These are phyloP conservation scores for Balakata baccata DNA, from an alignment of 345 rosid species.

Conservation along the genomic window DNA sequence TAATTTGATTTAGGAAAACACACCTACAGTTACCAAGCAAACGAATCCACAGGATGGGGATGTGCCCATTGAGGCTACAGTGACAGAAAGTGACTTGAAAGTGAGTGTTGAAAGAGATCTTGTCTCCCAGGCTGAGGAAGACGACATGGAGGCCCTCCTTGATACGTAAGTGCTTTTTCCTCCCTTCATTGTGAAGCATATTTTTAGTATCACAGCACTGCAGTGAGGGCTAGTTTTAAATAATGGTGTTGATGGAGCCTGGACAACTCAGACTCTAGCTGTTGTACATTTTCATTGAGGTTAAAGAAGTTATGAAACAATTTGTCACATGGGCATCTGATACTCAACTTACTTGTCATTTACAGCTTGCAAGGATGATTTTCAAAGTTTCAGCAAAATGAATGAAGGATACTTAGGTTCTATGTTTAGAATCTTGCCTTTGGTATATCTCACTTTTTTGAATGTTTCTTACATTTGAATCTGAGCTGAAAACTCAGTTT, in stretches of 20 bases:
- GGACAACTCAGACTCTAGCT: not conserved
- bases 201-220: not conserved
- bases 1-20: constrained; percentile 66
- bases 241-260: not conserved
- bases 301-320: not conserved
- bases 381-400: not conserved
- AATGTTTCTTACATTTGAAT: not conserved
- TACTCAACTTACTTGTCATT: not conserved
- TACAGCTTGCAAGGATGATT: not conserved
- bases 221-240: not conserved
- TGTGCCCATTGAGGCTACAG: constrained; percentile 49
- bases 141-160: constrained; percentile 97
- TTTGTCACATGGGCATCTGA: not conserved
- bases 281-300: not conserved
- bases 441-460: not conserved
- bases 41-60: constrained; percentile 56
- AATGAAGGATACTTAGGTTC: not conserved
- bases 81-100: constrained; percentile 66
- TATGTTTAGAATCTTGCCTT: not conserved
- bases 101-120: constrained; percentile 92
- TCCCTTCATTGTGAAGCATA: not conserved
- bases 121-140: constrained; percentile 98
- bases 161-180: constrained; percentile 65
- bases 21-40: constrained; percentile 61
- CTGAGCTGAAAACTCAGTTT: not conserved